A percentile compares a stretch with the other conserved stretches of the same genome.
Evolutionary conservation across 257 asterid species (phyloP).

Genomic region (Capsicum rhomboideum): DNA sequence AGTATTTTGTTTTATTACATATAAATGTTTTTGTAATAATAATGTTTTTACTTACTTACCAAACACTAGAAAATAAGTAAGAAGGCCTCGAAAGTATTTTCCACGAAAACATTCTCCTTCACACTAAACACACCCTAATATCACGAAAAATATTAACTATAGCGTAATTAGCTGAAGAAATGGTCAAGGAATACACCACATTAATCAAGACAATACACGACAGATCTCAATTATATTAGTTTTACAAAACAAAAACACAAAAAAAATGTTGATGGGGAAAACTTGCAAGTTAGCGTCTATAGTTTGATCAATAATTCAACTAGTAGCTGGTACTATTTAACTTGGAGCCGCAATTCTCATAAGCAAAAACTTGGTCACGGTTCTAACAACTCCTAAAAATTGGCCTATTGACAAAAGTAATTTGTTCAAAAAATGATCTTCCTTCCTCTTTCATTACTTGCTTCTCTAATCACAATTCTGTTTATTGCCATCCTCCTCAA

Average conservation of each 20-base stretch:
- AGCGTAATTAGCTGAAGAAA: neutral
- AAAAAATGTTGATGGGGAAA: neutral
- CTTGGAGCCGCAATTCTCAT: too few species aligned
- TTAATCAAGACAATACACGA: neutral
- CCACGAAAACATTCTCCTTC: too few species aligned
- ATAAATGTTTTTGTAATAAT: too few species aligned
- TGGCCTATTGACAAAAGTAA: too few species aligned
- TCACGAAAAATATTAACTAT: neutral
- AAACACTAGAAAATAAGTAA: too few species aligned
- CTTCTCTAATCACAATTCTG: neutral
- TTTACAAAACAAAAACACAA: neutral
- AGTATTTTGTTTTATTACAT: too few species aligned
- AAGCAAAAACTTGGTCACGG: too few species aligned
- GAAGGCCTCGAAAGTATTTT: too few species aligned
- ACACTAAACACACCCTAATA: too few species aligned
- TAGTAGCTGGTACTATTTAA: too few species aligned
- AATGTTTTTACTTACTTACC: too few species aligned
- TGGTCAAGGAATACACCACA: neutral
- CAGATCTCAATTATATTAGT: neutral
- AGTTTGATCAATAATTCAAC: neutral
- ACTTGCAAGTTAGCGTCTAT: neutral
- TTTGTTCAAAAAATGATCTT: neutral
- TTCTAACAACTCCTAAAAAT: too few species aligned
- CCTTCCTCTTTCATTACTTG: neutral
- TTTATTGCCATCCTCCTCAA: constrained; percentile 5